Percentiles rank a stretch among this genome's conserved stretches.
These are phyloP conservation scores for Castanea crenata DNA, from an alignment of 306 rosid genomes.

Conservation along the genomic window DNA sequence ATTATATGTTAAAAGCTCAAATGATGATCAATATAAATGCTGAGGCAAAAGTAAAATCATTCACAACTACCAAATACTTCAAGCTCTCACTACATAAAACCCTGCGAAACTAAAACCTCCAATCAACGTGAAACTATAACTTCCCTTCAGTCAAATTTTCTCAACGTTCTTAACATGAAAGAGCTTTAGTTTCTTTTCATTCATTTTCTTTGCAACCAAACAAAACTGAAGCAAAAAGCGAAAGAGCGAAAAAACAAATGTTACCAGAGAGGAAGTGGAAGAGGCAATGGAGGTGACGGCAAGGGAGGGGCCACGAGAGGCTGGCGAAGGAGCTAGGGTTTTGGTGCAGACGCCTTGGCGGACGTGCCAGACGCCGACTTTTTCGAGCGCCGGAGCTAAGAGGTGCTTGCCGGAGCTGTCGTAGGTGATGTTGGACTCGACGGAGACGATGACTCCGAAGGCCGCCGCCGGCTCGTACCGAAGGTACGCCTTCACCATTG, in stretches of 20 bases:
- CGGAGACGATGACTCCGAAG: slow-evolving; percentile 81
- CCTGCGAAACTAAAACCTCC: neutral
- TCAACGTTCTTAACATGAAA: neutral
- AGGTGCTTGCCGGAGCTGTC: slow-evolving; percentile 82
- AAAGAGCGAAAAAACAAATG: neutral
- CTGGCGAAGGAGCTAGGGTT: slow-evolving; percentile 56
- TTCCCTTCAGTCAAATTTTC: neutral
- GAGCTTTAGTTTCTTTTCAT: neutral
- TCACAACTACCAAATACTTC: neutral
- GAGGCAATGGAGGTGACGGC: slow-evolving; percentile 68
- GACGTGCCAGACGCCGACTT: slow-evolving; percentile 78
- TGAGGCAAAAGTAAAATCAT: neutral
- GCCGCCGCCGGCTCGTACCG: slow-evolving; percentile 77
- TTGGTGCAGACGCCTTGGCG: slow-evolving; percentile 83
- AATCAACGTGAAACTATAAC: neutral
- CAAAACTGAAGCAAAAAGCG: neutral
- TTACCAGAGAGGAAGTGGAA: slow-evolving; percentile 57
- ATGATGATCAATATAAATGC: neutral
- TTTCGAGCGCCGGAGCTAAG: slow-evolving; percentile 87
- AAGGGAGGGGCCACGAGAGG: slow-evolving; percentile 54
- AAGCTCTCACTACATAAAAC: neutral
- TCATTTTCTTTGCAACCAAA: neutral
- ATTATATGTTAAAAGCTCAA: neutral
- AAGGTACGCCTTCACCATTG: slow-evolving; percentile 90
- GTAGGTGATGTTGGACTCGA: slow-evolving; percentile 67